phyloP scores from a whole-genome alignment of 139 green algal species.

The Chlamydomonas applanata region DNA sequence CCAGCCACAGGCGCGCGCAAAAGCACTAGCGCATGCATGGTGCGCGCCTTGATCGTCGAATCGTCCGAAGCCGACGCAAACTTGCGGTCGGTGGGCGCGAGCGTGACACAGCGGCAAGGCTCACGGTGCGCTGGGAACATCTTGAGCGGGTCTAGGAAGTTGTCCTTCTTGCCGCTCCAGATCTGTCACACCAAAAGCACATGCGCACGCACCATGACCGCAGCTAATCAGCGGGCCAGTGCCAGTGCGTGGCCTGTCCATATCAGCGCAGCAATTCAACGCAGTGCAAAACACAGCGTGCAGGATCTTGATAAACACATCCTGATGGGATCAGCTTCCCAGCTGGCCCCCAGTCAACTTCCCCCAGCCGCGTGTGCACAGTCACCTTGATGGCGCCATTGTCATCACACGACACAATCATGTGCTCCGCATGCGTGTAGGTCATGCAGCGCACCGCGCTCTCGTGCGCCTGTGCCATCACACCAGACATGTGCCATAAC shows the following conservation, averaged over 20 bases:
- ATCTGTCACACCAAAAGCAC: too few relatives aligned
- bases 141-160: slow-evolving; percentile 12
- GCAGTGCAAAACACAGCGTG: too few relatives aligned
- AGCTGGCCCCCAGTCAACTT: too few relatives aligned
- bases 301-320: too few relatives aligned
- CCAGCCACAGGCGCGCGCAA: not conserved
- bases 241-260: too few relatives aligned
- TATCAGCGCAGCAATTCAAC: too few relatives aligned
- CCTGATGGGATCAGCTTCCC: too few relatives aligned
- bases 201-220: too few relatives aligned
- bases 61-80: slow-evolving; percentile 87
- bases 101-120: slow-evolving; percentile 47
- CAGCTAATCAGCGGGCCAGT: too few relatives aligned
- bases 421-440: slow-evolving; percentile 78
- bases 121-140: slow-evolving; percentile 26
- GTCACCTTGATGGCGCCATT: slow-evolving; percentile 29
- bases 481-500: too few relatives aligned
- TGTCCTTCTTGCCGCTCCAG: slow-evolving; percentile 3
- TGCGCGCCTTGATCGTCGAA: slow-evolving; percentile 60
- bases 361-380: too few relatives aligned
- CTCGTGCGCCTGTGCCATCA: slow-evolving; percentile 66
- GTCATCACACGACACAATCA: slow-evolving; percentile 83
- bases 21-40: not conserved
- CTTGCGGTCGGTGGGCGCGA: slow-evolving; percentile 81
- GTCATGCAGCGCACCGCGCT: slow-evolving; percentile 55